Percentiles rank a stretch among this genome's conserved stretches.
Conservation (phyloP, 2,329 filamentous ascomycete genomes). For the Alternaria conjuncta region DNA sequence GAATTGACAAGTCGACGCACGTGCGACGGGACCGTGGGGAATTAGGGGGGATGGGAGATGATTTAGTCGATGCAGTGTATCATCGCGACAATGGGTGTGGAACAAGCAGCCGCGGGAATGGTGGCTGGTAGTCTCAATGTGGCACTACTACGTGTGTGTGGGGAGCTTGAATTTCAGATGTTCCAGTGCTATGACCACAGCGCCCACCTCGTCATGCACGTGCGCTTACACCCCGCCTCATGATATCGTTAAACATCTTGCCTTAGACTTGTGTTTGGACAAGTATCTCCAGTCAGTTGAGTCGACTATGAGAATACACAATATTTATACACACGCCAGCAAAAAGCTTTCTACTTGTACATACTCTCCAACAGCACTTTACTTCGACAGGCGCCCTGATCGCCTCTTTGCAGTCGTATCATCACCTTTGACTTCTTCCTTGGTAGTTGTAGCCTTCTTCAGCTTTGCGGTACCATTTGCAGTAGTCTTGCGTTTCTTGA, state of each 20-base stretch:
- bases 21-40: neutral
- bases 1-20: slow-evolving; percentile 10
- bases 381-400: slow-evolving; percentile 31
- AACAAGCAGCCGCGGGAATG: slow-evolving; percentile 6
- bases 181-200: slow-evolving; percentile 32
- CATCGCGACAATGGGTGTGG: slow-evolving; percentile 15
- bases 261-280: too few species aligned
- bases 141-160: slow-evolving; percentile 38
- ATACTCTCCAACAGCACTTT: neutral
- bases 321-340: neutral
- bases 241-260: neutral
- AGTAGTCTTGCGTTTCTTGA: slow-evolving; percentile 37
- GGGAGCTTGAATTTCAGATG: slow-evolving; percentile 43
- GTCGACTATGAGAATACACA: neutral
- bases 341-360: neutral
- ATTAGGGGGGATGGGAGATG: neutral
- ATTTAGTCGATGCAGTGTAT: slow-evolving; percentile 10
- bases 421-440: slow-evolving; percentile 19
- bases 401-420: slow-evolving; percentile 26
- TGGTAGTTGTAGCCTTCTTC: slow-evolving; percentile 8
- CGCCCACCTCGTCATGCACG: slow-evolving; percentile 21
- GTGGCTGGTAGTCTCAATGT: slow-evolving; percentile 13
- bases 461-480: slow-evolving; percentile 17
- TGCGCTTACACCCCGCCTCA: slow-evolving; percentile 23
- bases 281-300: neutral